These are phyloP conservation scores for Pisolithus orientalis DNA, from an alignment of 768 basidiomycete genomes.

Conservation along the genomic window DNA sequence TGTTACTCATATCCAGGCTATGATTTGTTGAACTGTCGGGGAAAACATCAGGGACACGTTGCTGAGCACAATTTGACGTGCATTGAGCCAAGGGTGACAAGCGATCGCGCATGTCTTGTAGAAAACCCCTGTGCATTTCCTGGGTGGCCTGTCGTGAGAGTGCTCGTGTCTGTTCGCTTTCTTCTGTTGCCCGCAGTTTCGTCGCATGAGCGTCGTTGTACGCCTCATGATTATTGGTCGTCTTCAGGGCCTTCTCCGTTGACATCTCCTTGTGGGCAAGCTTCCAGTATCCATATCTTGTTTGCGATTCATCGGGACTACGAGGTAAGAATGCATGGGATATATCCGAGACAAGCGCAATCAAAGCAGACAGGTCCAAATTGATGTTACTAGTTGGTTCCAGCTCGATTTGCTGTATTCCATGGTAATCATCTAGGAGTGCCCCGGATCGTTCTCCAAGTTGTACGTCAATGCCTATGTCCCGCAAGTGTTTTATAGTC, in stretches of 20 bases:
- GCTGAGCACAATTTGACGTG: background rate
- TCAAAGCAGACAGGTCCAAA: slow-evolving; percentile 78
- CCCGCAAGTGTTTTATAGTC: slow-evolving; percentile 49
- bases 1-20: slow-evolving; percentile 10
- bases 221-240: background rate
- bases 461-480: slow-evolving; percentile 61
- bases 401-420: slow-evolving; percentile 9
- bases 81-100: slow-evolving; percentile 18
- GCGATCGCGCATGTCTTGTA: slow-evolving; percentile 57
- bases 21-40: background rate
- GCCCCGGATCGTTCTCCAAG: slow-evolving; percentile 49
- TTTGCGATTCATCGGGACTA: slow-evolving; percentile 49
- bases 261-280: slow-evolving; percentile 59
- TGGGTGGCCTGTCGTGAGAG: slow-evolving; percentile 67
- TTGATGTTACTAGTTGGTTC: slow-evolving; percentile 60
- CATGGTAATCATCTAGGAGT: background rate
- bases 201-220: slow-evolving; percentile 17
- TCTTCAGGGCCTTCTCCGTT: slow-evolving; percentile 7
- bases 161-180: slow-evolving; percentile 39
- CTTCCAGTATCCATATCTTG: slow-evolving; percentile 56
- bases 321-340: slow-evolving; percentile 65
- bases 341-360: slow-evolving; percentile 79
- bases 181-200: slow-evolving; percentile 20
- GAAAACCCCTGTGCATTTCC: slow-evolving; percentile 60
- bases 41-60: background rate